Percentiles rank a stretch among this genome's conserved stretches.
Conservation (phyloP, 306 rosid species). For the Corylus americana region DNA sequence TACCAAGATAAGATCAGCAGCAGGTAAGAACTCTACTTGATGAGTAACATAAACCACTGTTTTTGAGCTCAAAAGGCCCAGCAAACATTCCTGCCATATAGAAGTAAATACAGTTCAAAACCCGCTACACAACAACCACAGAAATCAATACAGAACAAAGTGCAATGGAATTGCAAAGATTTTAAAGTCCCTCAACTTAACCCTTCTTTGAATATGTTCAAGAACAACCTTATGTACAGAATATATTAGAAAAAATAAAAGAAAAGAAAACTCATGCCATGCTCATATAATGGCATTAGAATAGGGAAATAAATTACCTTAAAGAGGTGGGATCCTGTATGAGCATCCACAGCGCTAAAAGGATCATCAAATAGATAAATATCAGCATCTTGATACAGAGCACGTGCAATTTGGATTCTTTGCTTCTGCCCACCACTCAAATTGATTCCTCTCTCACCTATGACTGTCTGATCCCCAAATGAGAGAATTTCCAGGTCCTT, state of each 20-base stretch:
- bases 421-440: slow-evolving; percentile 93
- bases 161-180: background rate
- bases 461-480: slow-evolving; percentile 78
- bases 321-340: slow-evolving; percentile 88
- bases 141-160: background rate
- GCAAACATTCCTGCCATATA: slow-evolving; percentile 67
- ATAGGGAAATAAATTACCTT: slow-evolving; percentile 40
- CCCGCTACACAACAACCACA: background rate
- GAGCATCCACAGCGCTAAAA: slow-evolving; percentile 94
- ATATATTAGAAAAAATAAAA: background rate
- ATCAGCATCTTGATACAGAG: slow-evolving; percentile 79
- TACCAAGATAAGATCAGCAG: slow-evolving; percentile 82
- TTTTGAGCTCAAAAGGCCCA: slow-evolving; percentile 70
- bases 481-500: slow-evolving; percentile 75
- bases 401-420: slow-evolving; percentile 83
- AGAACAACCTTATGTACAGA: background rate
- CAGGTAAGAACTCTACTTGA: slow-evolving; percentile 88
- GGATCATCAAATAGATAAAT: slow-evolving; percentile 87
- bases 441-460: slow-evolving; percentile 88
- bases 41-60: slow-evolving; percentile 81
- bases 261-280: background rate
- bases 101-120: background rate
- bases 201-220: background rate
- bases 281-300: background rate
- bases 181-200: background rate